These are phyloP conservation scores for Glycyrrhiza uralensis DNA, from an alignment of 306 rosid species.

Conservation along the genomic window DNA sequence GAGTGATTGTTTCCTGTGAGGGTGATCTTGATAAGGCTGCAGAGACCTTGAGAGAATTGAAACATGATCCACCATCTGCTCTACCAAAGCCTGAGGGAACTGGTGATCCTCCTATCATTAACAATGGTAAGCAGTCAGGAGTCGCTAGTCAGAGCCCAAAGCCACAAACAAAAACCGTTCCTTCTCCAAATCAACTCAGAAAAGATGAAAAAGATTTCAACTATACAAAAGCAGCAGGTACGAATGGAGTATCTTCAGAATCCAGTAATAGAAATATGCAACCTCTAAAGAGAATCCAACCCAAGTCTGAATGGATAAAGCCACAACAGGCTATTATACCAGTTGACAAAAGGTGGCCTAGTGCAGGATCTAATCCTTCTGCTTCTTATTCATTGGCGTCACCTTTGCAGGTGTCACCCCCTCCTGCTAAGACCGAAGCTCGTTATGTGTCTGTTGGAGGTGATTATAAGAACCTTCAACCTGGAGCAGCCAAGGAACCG, in stretches of 20 bases:
- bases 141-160: conserved; percentile 48
- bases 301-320: conserved; percentile 79
- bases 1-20: conserved; percentile 74
- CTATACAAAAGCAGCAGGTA: conserved; percentile 61
- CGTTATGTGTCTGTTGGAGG: conserved; percentile 55
- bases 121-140: conserved; percentile 62
- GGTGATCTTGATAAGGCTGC: conserved; percentile 93
- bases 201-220: conserved; percentile 79
- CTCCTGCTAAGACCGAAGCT: conserved; percentile 61
- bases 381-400: conserved; percentile 66
- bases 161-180: conserved; percentile 53
- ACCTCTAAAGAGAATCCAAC: conserved; percentile 62
- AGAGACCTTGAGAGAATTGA: conserved; percentile 60
- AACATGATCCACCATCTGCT: conserved; percentile 57
- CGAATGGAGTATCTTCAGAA: conserved; percentile 56
- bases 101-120: conserved; percentile 58
- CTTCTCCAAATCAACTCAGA: conserved; percentile 50
- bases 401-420: conserved; percentile 54
- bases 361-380: conserved; percentile 56
- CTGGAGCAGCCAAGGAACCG: conserved; percentile 70
- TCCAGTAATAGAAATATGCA: conserved; percentile 55
- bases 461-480: conserved; percentile 64
- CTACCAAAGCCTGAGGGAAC: conserved; percentile 78
- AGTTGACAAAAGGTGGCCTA: conserved; percentile 72
- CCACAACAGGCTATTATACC: conserved; percentile 50